Conservation (phyloP, 768 basidiomycete genomes). For the Termitomyces sp. region DNA sequence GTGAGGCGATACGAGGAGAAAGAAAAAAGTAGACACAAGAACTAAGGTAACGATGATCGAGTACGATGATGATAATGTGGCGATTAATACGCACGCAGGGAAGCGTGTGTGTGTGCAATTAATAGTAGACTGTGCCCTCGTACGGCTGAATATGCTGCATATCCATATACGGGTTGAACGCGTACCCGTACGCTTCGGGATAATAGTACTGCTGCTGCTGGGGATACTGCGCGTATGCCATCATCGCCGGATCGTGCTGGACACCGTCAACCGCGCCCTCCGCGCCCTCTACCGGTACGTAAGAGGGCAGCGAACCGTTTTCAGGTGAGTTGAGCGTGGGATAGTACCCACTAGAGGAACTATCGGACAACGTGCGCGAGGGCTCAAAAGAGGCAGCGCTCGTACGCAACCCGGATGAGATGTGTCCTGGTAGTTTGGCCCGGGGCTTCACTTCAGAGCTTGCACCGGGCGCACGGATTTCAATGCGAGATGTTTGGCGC, state of each 20-base stretch:
- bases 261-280: slow-evolving; percentile 13
- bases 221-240: slow-evolving; percentile 56
- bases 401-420: slow-evolving; percentile 40
- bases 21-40: slow-evolving; percentile 1
- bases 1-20: background rate
- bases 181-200: slow-evolving; percentile 61
- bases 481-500: slow-evolving; percentile 63
- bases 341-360: slow-evolving; percentile 14
- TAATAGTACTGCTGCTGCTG: slow-evolving; percentile 63
- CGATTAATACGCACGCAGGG: background rate
- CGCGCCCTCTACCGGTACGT: slow-evolving; percentile 29
- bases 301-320: slow-evolving; percentile 13
- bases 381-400: slow-evolving; percentile 48
- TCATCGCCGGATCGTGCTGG: slow-evolving; percentile 28
- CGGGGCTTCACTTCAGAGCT: slow-evolving; percentile 21
- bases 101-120: slow-evolving; percentile 16
- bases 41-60: slow-evolving; percentile 11
- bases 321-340: slow-evolving; percentile 10
- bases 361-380: slow-evolving; percentile 21
- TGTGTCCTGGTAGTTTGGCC: slow-evolving; percentile 23
- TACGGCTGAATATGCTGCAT: slow-evolving; percentile 61
- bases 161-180: slow-evolving; percentile 54
- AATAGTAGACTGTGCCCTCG: slow-evolving; percentile 63
- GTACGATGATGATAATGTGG: background rate
- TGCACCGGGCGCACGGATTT: slow-evolving; percentile 59